Percentiles rank a stretch among this genome's conserved stretches.
Evolutionary conservation across 2,329 filamentous ascomycete genomes (phyloP).

Genomic region (Torrubiella hemipterigena): DNA sequence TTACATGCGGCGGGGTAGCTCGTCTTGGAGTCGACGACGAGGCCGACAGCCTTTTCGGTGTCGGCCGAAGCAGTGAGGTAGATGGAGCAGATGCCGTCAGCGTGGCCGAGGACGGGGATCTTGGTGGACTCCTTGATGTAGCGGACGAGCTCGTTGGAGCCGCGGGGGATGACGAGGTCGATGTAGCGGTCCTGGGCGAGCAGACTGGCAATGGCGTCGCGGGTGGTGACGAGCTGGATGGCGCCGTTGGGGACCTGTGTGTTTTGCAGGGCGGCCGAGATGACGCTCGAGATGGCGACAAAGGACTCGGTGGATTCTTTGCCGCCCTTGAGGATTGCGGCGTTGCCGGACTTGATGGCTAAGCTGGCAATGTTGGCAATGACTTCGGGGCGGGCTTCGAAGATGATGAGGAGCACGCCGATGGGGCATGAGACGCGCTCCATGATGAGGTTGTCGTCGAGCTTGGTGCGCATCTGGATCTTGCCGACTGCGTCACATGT

Average conservation of each 20-base stretch:
- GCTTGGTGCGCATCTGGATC: slow-evolving; percentile 67
- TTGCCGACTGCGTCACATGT: slow-evolving; percentile 52
- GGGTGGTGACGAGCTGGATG: slow-evolving; percentile 86
- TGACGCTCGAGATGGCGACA: slow-evolving; percentile 73
- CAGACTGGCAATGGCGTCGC: slow-evolving; percentile 82
- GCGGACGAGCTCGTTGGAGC: slow-evolving; percentile 79
- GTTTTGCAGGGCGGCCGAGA: slow-evolving; percentile 61
- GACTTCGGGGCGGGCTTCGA: slow-evolving; percentile 93
- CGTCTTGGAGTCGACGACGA: slow-evolving; percentile 85
- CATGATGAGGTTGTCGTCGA: slow-evolving; percentile 77
- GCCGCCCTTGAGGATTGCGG: slow-evolving; percentile 91
- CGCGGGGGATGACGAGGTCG: slow-evolving; percentile 88
- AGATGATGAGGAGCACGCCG: slow-evolving; percentile 95
- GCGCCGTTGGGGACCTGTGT: slow-evolving; percentile 74
- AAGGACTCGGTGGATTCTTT: slow-evolving; percentile 97
- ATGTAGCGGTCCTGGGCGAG: slow-evolving; percentile 77
- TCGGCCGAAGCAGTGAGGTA: slow-evolving; percentile 78
- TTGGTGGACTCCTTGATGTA: slow-evolving; percentile 85
- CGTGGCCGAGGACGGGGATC: slow-evolving; percentile 92
- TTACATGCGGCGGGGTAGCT: slow-evolving; percentile 96
- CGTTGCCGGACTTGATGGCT: slow-evolving; percentile 94
- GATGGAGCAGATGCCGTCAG: slow-evolving; percentile 81
- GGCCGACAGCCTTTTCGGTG: slow-evolving; percentile 54
- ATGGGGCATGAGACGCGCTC: slow-evolving; percentile 90
- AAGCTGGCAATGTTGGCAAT: slow-evolving; percentile 96